Evolutionary conservation across 164 flowering plant genomes (phyloP).

Genomic region (Annona squamosa): DNA sequence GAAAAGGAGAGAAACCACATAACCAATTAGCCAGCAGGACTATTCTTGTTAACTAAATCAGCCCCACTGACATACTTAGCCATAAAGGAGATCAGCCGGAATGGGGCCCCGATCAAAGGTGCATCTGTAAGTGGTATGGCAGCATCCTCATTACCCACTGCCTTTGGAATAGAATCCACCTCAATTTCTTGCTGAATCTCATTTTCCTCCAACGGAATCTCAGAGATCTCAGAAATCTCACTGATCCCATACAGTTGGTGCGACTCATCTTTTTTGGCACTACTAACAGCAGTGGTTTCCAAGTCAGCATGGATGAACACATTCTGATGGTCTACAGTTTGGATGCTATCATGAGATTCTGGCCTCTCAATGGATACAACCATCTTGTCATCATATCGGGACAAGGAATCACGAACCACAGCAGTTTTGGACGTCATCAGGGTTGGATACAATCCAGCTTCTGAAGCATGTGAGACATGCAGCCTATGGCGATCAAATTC

Average conservation of each 20-base stretch:
- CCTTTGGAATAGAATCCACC: not conserved
- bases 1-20: not conserved
- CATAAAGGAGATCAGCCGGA: conserved; percentile 70
- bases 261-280: conserved; percentile 2
- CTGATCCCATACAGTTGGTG: conserved; percentile 16
- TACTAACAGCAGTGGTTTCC: not conserved
- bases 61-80: conserved; percentile 93
- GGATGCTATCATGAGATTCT: conserved; percentile 15
- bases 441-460: conserved; percentile 2
- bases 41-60: conserved; percentile 61
- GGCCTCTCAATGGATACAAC: conserved; percentile 8
- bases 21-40: not conserved
- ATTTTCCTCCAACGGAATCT: conserved; percentile 54
- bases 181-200: conserved; percentile 27
- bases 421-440: conserved; percentile 10
- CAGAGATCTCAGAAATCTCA: conserved; percentile 55
- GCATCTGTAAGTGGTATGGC: conserved; percentile 66
- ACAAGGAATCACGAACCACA: conserved; percentile 7
- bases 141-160: not conserved
- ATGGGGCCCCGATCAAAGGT: conserved; percentile 91
- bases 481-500: conserved; percentile 32
- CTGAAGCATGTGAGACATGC: conserved; percentile 16
- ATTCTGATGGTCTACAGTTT: conserved; percentile 12
- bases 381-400: conserved; percentile 15
- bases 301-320: not conserved